Percentiles rank a stretch among this genome's conserved stretches.
Conservation (phyloP, 495 filamentous ascomycete genomes). For the Aspergillus hancockii region DNA sequence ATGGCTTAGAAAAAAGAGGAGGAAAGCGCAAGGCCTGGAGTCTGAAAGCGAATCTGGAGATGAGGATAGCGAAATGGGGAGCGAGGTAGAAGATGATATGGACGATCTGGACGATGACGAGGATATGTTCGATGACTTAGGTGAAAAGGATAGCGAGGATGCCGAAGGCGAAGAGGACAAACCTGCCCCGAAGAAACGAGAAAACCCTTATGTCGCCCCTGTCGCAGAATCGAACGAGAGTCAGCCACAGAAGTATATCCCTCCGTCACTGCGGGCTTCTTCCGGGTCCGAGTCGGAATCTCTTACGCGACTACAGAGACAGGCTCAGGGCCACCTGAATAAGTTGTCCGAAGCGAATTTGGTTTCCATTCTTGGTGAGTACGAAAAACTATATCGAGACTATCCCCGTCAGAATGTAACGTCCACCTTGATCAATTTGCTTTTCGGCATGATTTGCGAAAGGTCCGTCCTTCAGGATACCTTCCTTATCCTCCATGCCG, state of each 20-base stretch:
- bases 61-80: conserved; percentile 23
- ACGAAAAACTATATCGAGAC: conserved; percentile 79
- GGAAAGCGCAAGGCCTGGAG: conserved; percentile 57
- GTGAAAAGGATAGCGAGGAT: conserved; percentile 41
- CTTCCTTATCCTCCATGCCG: conserved; percentile 86
- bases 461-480: conserved; percentile 76
- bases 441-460: conserved; percentile 76
- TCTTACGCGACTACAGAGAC: conserved; percentile 68
- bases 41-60: conserved; percentile 30
- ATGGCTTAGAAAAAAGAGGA: conserved; percentile 64
- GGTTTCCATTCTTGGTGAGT: conserved; percentile 72
- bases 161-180: conserved; percentile 39
- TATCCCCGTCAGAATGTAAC: conserved; percentile 84
- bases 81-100: conserved; percentile 26
- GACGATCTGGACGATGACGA: conserved; percentile 33
- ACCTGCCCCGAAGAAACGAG: conserved; percentile 41
- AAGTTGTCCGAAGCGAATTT: conserved; percentile 89
- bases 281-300: conserved; percentile 65
- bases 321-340: conserved; percentile 87
- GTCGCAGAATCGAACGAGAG: conserved; percentile 26
- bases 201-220: conserved; percentile 68
- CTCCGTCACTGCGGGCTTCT: conserved; percentile 75
- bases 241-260: conserved; percentile 72
- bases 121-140: conserved; percentile 23
- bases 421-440: conserved; percentile 68